A percentile compares a stretch with the other conserved stretches of the same genome.
These are phyloP conservation scores for Pilasporangium apinafurcum DNA, from an alignment of 352 stramenopile species.

Conservation along the genomic window DNA sequence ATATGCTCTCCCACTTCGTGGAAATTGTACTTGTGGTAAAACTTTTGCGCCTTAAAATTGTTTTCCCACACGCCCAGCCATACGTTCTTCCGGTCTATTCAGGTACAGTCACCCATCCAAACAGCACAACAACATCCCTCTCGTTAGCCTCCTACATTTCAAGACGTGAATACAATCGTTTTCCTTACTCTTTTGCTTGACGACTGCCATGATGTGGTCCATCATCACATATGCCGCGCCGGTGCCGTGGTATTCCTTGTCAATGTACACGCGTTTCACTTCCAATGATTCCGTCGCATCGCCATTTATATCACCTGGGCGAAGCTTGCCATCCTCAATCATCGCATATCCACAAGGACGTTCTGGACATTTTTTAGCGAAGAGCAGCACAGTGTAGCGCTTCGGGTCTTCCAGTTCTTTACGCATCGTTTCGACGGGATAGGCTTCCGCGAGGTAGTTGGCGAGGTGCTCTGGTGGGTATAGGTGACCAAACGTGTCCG, in stretches of 20 bases:
- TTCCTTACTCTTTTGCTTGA: slow-evolving; percentile 10
- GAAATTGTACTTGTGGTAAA: slow-evolving; percentile 28
- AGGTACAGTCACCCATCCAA: not conserved
- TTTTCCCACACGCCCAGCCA: slow-evolving; percentile 29
- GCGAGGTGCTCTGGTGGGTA: slow-evolving; percentile 14
- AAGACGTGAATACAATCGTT: not conserved
- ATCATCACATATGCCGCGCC: slow-evolving; percentile 16
- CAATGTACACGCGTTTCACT: slow-evolving; percentile 24
- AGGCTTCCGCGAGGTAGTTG: slow-evolving; percentile 8
- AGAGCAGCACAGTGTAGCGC: slow-evolving; percentile 22
- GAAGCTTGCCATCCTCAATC: slow-evolving; percentile 13
- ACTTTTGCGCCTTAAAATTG: slow-evolving; percentile 21
- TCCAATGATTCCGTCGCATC: slow-evolving; percentile 14
- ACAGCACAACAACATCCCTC: too few species aligned
- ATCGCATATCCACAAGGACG: slow-evolving; percentile 16
- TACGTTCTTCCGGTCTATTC: slow-evolving; percentile 2
- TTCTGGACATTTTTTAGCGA: not conserved
- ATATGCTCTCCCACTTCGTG: slow-evolving; percentile 17
- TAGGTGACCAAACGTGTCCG: slow-evolving; percentile 18
- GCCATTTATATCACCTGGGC: slow-evolving; percentile 6
- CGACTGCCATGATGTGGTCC: slow-evolving; percentile 18
- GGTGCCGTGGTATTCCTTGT: slow-evolving; percentile 18
- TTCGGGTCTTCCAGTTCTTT: slow-evolving; percentile 12
- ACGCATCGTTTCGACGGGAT: slow-evolving; percentile 9
- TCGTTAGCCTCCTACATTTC: not conserved